Evolutionary conservation across 2,329 filamentous ascomycete species (phyloP).

Genomic region (Pseudogymnoascus pannorum): DNA sequence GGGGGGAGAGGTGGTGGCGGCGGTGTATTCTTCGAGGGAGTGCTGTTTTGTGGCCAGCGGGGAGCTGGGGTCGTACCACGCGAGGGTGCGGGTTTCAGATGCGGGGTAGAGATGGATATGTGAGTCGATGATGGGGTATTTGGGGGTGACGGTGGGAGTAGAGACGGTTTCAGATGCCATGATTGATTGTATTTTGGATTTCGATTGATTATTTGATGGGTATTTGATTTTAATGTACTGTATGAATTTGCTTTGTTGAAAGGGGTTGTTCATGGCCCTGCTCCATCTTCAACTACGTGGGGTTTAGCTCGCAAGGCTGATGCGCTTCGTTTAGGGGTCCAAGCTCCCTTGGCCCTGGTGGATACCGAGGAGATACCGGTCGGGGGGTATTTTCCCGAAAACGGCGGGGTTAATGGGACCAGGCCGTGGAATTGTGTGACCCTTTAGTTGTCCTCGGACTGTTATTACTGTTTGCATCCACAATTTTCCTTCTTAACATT

Average conservation of each 20-base stretch:
- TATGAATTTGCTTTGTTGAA: neutral
- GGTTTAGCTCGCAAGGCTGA: conserved; percentile 5
- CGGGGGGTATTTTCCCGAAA: conserved; percentile 2
- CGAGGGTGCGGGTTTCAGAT: conserved; percentile 56
- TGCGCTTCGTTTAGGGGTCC: neutral
- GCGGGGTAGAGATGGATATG: conserved; percentile 84
- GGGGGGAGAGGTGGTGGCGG: conserved; percentile 25
- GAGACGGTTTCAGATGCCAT: neutral
- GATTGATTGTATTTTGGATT: neutral
- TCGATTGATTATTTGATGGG: neutral
- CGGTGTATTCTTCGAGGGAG: conserved; percentile 25
- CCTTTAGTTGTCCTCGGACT: neutral
- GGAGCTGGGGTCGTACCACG: conserved; percentile 57
- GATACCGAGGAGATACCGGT: neutral
- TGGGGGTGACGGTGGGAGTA: neutral
- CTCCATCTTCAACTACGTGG: neutral
- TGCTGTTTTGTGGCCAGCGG: conserved; percentile 37
- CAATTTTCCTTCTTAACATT: neutral
- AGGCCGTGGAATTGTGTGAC: neutral
- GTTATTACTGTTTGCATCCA: conserved; percentile 1
- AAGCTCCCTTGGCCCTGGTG: neutral
- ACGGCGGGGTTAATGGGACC: neutral
- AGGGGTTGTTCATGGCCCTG: neutral
- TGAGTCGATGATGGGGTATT: conserved; percentile 68
- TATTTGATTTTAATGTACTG: neutral